Base-by-base conservation (phyloP, 164 flowering plant genomes). In the Warburgia ugandensis region DNA sequence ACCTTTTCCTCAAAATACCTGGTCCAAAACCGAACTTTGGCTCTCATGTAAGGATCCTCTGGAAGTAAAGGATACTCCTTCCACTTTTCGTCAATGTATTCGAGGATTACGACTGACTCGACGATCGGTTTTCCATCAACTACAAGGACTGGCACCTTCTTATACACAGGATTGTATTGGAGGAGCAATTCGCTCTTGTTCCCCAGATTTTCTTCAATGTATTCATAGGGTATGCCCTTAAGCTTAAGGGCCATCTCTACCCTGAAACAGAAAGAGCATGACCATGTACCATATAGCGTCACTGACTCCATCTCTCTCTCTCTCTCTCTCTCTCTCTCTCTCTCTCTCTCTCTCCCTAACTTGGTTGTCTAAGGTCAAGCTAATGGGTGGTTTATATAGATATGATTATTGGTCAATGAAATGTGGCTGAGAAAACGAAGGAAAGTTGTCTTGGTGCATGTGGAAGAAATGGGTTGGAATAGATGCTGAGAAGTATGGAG, bases 31-130 rank as follows among this genome's bases (percentile, higher is more conserved):
- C 67, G 64, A 38, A 45, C 52, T 42, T 27, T 44, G 14, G 71
- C 55, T 52, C 57, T 31, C 10, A 25, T 25, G 17, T 48, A 58
- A 25, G 63, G 60, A 50, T 58, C 67, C 32, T 54, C 40, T 0
- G 67, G 61, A 9, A 65, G 31, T 3, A 70, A 29, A 21, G 64
- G 64, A n/a, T 12, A 2, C 11, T 36, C 47, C 6, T 10, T 55
- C 72, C 76, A 72, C 2, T 22, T 40, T 8, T 72, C 72, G 7
- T 68, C 68, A 3, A 65, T 61, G 62, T 69, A 69, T 55, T 65
- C 61, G 13, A 65, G 54, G 20, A 69, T 69, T 16, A 69, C 55
- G 2, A 61, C 48, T 1, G 70, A 70, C 56, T 70, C 65, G 0
- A 49, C 28, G 4, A 69, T 56, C 22, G 73, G 59, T 52, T 20